These are phyloP conservation scores for Cantharellus anzutake DNA, from an alignment of 768 basidiomycete genomes.

Conservation along the genomic window DNA sequence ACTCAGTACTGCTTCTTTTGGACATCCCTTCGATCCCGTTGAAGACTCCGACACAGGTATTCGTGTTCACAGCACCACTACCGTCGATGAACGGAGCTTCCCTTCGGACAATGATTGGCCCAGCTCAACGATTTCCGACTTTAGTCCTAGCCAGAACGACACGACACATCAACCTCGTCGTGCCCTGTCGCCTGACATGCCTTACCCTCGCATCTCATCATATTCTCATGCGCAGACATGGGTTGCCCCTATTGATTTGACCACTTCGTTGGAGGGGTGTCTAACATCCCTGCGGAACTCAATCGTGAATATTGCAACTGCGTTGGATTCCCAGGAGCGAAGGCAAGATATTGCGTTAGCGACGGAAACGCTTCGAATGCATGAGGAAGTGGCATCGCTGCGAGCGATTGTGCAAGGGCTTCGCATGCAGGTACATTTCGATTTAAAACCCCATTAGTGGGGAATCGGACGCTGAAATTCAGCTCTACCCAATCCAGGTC, in stretches of 20 bases:
- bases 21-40: background rate
- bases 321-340: constrained; percentile 41
- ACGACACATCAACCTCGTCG: background rate
- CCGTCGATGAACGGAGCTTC: background rate
- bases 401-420: constrained; percentile 54
- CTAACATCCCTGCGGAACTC: constrained; percentile 38
- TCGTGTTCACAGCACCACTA: background rate
- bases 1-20: constrained; percentile 2
- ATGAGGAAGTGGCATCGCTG: constrained; percentile 54
- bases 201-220: background rate
- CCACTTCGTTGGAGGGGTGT: constrained; percentile 43
- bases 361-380: constrained; percentile 50
- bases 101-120: no score
- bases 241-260: constrained; percentile 44
- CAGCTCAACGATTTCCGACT: no score
- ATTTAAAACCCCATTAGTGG: constrained; percentile 2
- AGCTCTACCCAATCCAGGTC: constrained; percentile 19
- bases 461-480: background rate
- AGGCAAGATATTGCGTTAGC: constrained; percentile 45
- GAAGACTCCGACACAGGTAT: background rate
- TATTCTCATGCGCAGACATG: constrained; percentile 2
- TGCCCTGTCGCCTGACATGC: background rate
- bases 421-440: constrained; percentile 46
- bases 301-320: constrained; percentile 35
- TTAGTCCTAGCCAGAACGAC: background rate